Evolutionary conservation across 768 basidiomycete genomes (phyloP), one percentile per base, ranked within the genome.

Genomic region (Boletus sp.): DNA sequence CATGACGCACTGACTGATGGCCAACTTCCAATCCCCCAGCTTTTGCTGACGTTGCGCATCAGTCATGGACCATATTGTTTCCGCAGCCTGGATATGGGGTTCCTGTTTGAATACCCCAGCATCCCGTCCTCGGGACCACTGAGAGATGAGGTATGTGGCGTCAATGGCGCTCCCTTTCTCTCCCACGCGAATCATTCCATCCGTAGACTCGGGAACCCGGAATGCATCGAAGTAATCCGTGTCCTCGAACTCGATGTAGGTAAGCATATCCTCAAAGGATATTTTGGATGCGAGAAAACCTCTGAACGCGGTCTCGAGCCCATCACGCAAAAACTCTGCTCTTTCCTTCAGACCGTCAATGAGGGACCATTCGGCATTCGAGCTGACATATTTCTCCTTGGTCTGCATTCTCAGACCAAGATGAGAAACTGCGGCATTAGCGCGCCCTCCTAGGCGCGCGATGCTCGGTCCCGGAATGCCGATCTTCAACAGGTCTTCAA

Each of bases 401-500:
- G 55, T 37, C 52, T 83, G 80, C 0, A 74, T 75, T 8, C 68
- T 69, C 3, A 87, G 63, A 5, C 74, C 61, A 25, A 87, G 67
- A 0, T 71, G 66, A 38, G 77, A 77, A 0, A 83, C 83, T 0
- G 71, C 59, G 0, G 70, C 0, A 4, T 81, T 83, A 0, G 77
- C 75, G 57, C 85, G 85, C 2, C 85, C 78, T 8, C 76, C 76
- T 0, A 88, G 69, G 0, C 86, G 78, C 15, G 82, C 79, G 53
- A 88, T 78, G 30, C 59, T 72, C 1, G 42, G 5, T 0, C 51
- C 46, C 0, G 84, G 80, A 7, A 88, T 84, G 1, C 82, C 84
- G 33, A 83, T 81, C 41, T 80, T 74, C 4, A 88, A 62, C 1
- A 88, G 74, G 53, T 83, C 79, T 50, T 81, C 79, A 1, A 88